Conservation (phyloP, 177 flowering plant genomes). For the Telopea speciosissima region DNA sequence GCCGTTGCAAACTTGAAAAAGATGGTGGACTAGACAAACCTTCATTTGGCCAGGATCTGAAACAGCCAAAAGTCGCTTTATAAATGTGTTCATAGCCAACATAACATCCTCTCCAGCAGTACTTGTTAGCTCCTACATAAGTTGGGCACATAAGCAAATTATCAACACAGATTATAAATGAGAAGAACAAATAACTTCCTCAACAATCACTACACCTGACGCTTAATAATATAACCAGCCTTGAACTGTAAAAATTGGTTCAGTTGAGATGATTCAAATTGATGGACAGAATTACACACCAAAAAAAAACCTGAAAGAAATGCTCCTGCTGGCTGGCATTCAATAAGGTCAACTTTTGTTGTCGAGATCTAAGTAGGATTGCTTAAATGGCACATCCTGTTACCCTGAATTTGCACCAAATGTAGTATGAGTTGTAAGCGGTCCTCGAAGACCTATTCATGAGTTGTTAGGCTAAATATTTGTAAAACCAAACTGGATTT, state of each 20-base stretch:
- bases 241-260: not conserved
- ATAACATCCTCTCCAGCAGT: slow-evolving; percentile 96
- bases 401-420: not conserved
- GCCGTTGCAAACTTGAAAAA: no score
- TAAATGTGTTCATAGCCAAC: slow-evolving; percentile 92
- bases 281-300: not conserved
- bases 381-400: not conserved
- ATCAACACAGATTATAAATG: not conserved
- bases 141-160: not conserved
- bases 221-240: not conserved
- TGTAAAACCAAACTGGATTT: no score
- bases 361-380: not conserved
- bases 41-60: slow-evolving; percentile 87
- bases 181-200: not conserved
- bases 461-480: not conserved
- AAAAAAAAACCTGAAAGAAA: no score
- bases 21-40: slow-evolving; percentile 32
- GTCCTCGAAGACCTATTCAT: not conserved
- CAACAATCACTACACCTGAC: not conserved
- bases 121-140: slow-evolving; percentile 74
- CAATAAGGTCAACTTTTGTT: not conserved
- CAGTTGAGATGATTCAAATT: not conserved
- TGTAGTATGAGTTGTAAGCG: not conserved
- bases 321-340: not conserved
- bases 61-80: slow-evolving; percentile 81